These are phyloP conservation scores for Teratosphaeria zuluensis DNA, from an alignment of 2,329 filamentous ascomycete genomes.

Conservation along the genomic window DNA sequence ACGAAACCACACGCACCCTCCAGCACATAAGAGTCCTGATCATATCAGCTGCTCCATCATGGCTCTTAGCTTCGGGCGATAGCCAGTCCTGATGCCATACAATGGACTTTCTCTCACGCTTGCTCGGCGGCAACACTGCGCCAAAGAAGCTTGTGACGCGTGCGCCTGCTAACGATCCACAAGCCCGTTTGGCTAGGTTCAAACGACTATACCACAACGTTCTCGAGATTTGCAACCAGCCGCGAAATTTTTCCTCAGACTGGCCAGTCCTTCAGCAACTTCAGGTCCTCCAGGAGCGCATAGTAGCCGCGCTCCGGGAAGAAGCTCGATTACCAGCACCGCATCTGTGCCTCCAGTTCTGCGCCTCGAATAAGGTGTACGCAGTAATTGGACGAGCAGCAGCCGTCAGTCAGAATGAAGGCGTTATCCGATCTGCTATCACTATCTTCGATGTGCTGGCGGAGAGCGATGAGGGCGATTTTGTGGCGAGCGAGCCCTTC, in stretches of 20 bases:
- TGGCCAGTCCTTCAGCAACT: slow-evolving; percentile 42
- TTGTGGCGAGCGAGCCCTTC: slow-evolving; percentile 78
- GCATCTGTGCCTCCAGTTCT: slow-evolving; percentile 84
- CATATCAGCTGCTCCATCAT: background rate
- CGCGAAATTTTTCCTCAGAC: slow-evolving; percentile 42
- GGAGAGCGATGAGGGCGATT: slow-evolving; percentile 92
- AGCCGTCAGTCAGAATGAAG: slow-evolving; percentile 72
- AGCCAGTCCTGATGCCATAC: background rate
- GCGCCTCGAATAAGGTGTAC: slow-evolving; percentile 78
- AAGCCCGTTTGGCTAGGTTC: slow-evolving; percentile 52
- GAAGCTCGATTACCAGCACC: slow-evolving; percentile 81
- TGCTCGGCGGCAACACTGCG: slow-evolving; percentile 47
- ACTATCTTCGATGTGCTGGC: slow-evolving; percentile 83
- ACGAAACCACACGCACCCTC: too few species aligned
- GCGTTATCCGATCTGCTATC: slow-evolving; percentile 75
- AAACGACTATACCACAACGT: slow-evolving; percentile 52
- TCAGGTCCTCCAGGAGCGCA: slow-evolving; percentile 44
- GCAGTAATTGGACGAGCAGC: slow-evolving; percentile 83
- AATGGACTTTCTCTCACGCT: slow-evolving; percentile 44
- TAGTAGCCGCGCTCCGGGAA: slow-evolving; percentile 66
- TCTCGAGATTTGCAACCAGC: slow-evolving; percentile 53
- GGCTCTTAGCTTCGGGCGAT: background rate
- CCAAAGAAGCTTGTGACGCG: slow-evolving; percentile 36
- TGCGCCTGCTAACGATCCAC: slow-evolving; percentile 40
- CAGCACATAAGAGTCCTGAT: too few species aligned